Percentiles rank a stretch among this genome's conserved stretches.
phyloP scores from a whole-genome alignment of 257 asterid genomes.

The Solanum etuberosum region DNA sequence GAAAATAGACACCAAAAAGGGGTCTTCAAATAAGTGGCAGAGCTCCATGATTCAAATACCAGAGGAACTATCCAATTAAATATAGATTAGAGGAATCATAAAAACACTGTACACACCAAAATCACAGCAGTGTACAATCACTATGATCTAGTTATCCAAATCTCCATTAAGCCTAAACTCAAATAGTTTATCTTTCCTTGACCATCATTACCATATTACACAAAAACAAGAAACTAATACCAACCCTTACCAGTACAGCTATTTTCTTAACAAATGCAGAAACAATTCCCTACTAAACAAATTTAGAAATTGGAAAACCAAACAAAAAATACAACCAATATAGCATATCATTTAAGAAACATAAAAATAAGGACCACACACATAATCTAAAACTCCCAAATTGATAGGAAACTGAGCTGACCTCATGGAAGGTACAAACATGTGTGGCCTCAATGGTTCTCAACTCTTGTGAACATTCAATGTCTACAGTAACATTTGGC shows the following conservation, averaged over 20 bases:
- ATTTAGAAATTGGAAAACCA: neutral
- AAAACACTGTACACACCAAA: neutral
- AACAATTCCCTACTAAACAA: neutral
- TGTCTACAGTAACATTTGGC: conserved; percentile 78
- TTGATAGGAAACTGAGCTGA: neutral
- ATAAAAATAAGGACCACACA: neutral
- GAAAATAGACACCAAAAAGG: neutral
- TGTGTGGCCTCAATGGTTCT: conserved; percentile 46
- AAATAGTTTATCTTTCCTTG: neutral
- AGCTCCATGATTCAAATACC: neutral
- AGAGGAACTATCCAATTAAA: neutral
- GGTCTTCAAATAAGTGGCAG: neutral
- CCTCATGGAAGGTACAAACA: conserved; percentile 81
- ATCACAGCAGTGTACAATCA: neutral
- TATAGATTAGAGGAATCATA: neutral
- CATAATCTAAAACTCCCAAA: neutral
- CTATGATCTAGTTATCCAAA: neutral
- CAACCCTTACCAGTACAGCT: neutral
- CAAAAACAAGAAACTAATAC: neutral
- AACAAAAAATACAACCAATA: neutral
- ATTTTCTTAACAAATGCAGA: neutral
- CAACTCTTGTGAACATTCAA: conserved; percentile 40
- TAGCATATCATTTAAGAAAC: neutral
- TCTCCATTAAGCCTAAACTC: neutral
- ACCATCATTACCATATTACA: neutral